Conservation (phyloP, 331 rosid genomes). For the Arachis monticola region DNA sequence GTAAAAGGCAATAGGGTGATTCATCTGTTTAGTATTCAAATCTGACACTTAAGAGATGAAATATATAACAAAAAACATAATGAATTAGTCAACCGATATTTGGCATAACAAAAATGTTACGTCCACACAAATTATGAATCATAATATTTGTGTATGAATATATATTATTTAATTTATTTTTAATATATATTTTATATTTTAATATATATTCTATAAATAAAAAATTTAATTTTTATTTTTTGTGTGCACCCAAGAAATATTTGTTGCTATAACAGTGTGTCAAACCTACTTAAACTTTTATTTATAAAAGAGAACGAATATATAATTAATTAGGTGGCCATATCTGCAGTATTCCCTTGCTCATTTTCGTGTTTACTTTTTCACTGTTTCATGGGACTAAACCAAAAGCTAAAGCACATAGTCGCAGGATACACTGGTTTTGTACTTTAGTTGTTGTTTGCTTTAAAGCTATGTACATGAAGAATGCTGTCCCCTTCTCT, state of each 20-base stretch:
- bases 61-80: background rate
- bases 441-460: conserved; percentile 19
- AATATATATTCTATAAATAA: no score
- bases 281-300: no score
- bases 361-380: conserved; percentile 45
- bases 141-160: no score
- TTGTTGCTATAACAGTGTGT: no score
- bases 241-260: no score
- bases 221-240: no score
- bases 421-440: conserved; percentile 19
- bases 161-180: no score
- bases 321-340: conserved; percentile 12
- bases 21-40: conserved; percentile 51
- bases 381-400: conserved; percentile 77
- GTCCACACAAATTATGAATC: no score
- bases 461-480: conserved; percentile 50
- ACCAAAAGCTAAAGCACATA: conserved; percentile 63
- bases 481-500: conserved; percentile 60
- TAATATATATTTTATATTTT: no score
- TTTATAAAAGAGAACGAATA: background rate
- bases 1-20: conserved; percentile 60
- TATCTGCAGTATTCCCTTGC: conserved; percentile 24
- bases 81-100: no score
- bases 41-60: conserved; percentile 43
- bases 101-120: no score